Evolutionary conservation across 2,329 filamentous ascomycete genomes (phyloP).

Genomic region (Coleophoma cylindrospora): DNA sequence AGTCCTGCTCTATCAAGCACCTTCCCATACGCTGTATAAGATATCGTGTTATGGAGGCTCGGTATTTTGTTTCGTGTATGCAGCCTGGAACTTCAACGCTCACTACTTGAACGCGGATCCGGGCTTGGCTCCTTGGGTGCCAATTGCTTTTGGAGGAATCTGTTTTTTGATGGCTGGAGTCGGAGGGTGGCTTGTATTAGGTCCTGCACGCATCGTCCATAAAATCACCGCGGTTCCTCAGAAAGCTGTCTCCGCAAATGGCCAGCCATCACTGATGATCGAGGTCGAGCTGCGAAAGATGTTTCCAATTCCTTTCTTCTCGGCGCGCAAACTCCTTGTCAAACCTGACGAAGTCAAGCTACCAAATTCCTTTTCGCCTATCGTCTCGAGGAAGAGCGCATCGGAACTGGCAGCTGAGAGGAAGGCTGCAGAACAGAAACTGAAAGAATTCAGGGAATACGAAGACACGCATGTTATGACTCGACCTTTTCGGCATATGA

Average conservation of each 20-base stretch:
- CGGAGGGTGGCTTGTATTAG: conserved; percentile 54
- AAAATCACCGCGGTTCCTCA: conserved; percentile 22
- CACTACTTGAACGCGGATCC: conserved; percentile 44
- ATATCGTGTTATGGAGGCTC: conserved; percentile 53
- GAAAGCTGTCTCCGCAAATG: not conserved
- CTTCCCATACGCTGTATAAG: conserved; percentile 59
- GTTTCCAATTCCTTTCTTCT: conserved; percentile 24
- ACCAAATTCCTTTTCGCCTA: conserved; percentile 23
- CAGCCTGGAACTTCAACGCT: conserved; percentile 43
- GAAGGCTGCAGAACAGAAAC: conserved; percentile 33
- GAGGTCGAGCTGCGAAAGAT: conserved; percentile 38
- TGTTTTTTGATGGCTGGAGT: conserved; percentile 55
- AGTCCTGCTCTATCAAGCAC: conserved; percentile 59
- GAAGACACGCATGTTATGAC: conserved; percentile 52
- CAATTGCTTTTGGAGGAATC: conserved; percentile 49
- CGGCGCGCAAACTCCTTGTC: conserved; percentile 14
- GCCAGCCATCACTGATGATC: conserved; percentile 33
- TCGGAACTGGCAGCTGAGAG: conserved; percentile 24
- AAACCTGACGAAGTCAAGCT: conserved; percentile 16
- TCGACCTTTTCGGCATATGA: conserved; percentile 48
- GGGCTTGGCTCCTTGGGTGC: conserved; percentile 50
- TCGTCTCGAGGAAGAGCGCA: conserved; percentile 8
- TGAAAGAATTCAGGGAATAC: conserved; percentile 31
- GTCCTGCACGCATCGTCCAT: conserved; percentile 52
- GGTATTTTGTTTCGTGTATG: conserved; percentile 45